phyloP scores from a whole-genome alignment of 2,329 filamentous ascomycete genomes.

The Trichoderma gracile region DNA sequence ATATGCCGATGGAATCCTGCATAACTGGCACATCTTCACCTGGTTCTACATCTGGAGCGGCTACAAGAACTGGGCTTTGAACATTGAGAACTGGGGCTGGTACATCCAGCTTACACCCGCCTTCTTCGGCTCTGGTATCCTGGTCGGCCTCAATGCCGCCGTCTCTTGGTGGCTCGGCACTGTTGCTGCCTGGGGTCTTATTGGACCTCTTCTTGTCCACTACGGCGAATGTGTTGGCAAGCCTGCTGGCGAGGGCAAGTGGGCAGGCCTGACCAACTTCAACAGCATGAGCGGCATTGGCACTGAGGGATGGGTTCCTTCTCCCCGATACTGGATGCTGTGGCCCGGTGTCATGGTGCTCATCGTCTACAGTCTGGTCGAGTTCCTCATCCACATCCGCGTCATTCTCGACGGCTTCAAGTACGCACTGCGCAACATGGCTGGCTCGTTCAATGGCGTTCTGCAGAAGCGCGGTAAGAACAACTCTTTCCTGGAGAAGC shows the following conservation, averaged over 20 bases:
- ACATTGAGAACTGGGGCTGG: conserved; percentile 63
- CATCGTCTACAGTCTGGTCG: conserved; percentile 44
- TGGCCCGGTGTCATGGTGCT: conserved; percentile 50
- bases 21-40: conserved; percentile 58
- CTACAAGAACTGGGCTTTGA: conserved; percentile 52
- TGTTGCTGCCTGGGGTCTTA: conserved; percentile 57
- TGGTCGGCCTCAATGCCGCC: conserved; percentile 55
- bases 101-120: conserved; percentile 60
- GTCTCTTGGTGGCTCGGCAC: conserved; percentile 59
- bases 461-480: conserved; percentile 38
- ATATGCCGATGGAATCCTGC: conserved; percentile 60
- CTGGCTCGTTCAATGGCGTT: conserved; percentile 35
- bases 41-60: conserved; percentile 58
- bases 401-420: conserved; percentile 41
- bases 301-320: conserved; percentile 36
- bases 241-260: conserved; percentile 33
- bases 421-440: conserved; percentile 38
- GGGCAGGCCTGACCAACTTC: conserved; percentile 38
- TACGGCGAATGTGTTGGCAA: conserved; percentile 56
- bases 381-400: conserved; percentile 44
- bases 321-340: conserved; percentile 47
- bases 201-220: conserved; percentile 48
- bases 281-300: conserved; percentile 36
- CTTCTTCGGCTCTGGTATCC: conserved; percentile 59
- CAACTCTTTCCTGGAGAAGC: conserved; percentile 39